These are phyloP conservation scores for Phytopythium litorale DNA, from an alignment of 352 stramenopile genomes.

Conservation along the genomic window DNA sequence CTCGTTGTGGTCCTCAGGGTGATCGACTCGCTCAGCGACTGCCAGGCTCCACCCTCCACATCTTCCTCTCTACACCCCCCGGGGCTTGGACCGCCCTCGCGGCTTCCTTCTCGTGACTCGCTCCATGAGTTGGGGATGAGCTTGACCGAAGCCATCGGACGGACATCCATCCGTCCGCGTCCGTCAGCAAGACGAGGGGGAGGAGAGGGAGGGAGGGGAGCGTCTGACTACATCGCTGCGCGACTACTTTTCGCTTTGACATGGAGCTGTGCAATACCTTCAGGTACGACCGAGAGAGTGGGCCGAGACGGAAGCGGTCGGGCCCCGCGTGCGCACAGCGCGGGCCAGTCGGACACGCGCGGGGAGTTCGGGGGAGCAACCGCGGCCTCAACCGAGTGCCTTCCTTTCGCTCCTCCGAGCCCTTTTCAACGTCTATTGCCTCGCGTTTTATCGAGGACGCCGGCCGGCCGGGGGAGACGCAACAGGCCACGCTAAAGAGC, in stretches of 20 bases:
- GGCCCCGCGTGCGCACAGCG: not conserved
- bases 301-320: not conserved
- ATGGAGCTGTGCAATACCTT: conserved; percentile 2
- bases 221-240: not conserved
- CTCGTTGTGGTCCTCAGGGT: not conserved
- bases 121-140: not conserved
- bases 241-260: not conserved
- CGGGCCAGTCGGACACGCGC: conserved; percentile 1
- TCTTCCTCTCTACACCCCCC: not conserved
- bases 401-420: not conserved
- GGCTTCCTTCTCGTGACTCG: not conserved
- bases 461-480: not conserved
- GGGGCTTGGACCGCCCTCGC: not conserved
- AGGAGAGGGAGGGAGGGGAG: not conserved
- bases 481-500: not conserved
- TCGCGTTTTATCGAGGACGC: not conserved
- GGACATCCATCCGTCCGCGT: not conserved
- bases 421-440: conserved; percentile 1
- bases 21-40: not conserved
- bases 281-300: not conserved
- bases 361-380: not conserved
- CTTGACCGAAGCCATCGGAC: not conserved
- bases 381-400: not conserved
- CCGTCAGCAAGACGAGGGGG: not conserved
- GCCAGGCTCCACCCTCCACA: not conserved